phyloP scores from a whole-genome alignment of 768 basidiomycete species.

The Suillus subluteus region DNA sequence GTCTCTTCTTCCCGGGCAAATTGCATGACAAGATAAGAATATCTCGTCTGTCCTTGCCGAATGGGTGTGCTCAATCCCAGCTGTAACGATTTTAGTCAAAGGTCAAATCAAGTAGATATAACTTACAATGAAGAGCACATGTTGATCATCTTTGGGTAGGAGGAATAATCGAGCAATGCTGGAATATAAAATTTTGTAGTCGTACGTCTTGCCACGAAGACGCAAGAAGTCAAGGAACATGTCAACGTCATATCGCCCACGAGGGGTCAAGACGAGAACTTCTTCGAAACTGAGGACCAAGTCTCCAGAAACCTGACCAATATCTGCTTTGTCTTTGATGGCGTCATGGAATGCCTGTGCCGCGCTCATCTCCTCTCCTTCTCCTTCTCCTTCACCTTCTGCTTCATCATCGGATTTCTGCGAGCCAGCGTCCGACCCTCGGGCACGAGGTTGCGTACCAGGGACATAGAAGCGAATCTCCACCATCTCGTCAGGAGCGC shows the following conservation, averaged over 20 bases:
- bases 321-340: conserved; percentile 95
- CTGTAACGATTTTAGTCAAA: conserved; percentile 42
- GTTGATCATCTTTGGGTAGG: conserved; percentile 94
- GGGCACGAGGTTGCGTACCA: conserved; percentile 65
- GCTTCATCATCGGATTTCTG: conserved; percentile 70
- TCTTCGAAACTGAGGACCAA: conserved; percentile 95
- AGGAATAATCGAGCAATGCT: conserved; percentile 90
- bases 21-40: conserved; percentile 98
- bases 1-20: conserved; percentile 97
- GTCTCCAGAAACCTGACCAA: conserved; percentile 89
- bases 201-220: conserved; percentile 97
- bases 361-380: conserved; percentile 82
- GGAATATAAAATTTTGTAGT: conserved; percentile 94
- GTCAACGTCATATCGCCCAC: conserved; percentile 97
- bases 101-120: background rate
- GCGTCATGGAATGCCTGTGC: conserved; percentile 97
- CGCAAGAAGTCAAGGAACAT: conserved; percentile 96
- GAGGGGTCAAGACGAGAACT: conserved; percentile 90
- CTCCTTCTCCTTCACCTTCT: conserved; percentile 62
- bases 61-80: conserved; percentile 92
- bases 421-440: conserved; percentile 73
- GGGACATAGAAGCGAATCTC: conserved; percentile 98
- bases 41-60: conserved; percentile 95
- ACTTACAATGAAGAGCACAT: conserved; percentile 91
- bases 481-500: conserved; percentile 79